Evolutionary conservation across 2,329 filamentous ascomycete genomes (phyloP).

Genomic region (Penicillium decumbens): DNA sequence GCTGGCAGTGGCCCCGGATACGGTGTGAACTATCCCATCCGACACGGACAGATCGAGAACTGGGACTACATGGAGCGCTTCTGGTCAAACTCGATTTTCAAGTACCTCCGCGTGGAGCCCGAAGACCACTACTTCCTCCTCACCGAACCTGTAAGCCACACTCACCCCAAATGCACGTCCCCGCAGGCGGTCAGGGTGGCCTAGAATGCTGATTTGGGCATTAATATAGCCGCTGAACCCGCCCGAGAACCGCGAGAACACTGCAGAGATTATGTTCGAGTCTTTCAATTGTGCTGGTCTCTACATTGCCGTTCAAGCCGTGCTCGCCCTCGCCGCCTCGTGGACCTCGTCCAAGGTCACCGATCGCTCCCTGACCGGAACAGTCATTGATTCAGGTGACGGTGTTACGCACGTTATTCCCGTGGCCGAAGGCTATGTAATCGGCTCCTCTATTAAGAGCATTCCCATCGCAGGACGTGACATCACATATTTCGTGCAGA

Average conservation of each 20-base stretch:
- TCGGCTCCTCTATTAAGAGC: conserved; percentile 97
- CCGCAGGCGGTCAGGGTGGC: conserved; percentile 2
- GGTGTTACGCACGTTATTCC: conserved; percentile 99
- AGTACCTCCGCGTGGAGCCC: conserved; percentile 94
- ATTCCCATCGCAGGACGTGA: conserved; percentile 97
- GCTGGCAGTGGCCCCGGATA: conserved; percentile 86
- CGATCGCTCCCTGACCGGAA: conserved; percentile 91
- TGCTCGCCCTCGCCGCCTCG: conserved; percentile 90
- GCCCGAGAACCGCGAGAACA: conserved; percentile 97
- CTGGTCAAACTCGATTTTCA: conserved; percentile 99
- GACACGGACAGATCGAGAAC: conserved; percentile 97
- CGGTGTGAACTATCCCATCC: conserved; percentile 93
- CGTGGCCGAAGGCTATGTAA: conserved; percentile 97
- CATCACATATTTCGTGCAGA: conserved; percentile 98
- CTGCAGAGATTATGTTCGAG: conserved; percentile 99
- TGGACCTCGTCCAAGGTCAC: conserved; percentile 99
- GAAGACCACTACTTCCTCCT: conserved; percentile 98
- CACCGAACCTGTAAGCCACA: conserved; percentile 75
- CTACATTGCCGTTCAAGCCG: conserved; percentile 97
- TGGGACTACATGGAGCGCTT: conserved; percentile 99
- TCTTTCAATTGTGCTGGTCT: conserved; percentile 99
- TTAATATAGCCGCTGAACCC: conserved; percentile 77
- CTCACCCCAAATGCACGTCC: neutral
- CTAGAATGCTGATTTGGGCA: conserved; percentile 9
- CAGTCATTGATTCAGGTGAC: conserved; percentile 96